A percentile compares a stretch with the other conserved stretches of the same genome.
These are phyloP conservation scores for Colletotrichum eremochloae DNA, from an alignment of 2,329 filamentous ascomycete genomes.

Conservation along the genomic window DNA sequence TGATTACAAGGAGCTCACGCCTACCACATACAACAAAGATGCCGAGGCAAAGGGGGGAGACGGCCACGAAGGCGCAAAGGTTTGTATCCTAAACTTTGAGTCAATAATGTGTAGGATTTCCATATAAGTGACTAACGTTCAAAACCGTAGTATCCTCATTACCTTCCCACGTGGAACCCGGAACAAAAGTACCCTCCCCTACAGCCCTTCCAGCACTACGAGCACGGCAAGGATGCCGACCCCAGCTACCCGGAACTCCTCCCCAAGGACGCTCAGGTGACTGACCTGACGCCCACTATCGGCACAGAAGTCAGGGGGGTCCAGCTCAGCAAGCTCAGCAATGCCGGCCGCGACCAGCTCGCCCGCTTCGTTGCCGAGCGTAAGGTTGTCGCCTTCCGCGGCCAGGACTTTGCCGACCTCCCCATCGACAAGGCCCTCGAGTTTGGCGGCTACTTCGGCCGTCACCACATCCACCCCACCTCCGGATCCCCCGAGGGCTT, in stretches of 20 bases:
- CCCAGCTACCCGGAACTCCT: slow-evolving; percentile 72
- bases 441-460: slow-evolving; percentile 77
- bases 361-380: slow-evolving; percentile 75
- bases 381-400: slow-evolving; percentile 77
- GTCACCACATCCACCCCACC: slow-evolving; percentile 80
- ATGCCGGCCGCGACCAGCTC: slow-evolving; percentile 75
- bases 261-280: slow-evolving; percentile 58
- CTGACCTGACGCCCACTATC: slow-evolving; percentile 73
- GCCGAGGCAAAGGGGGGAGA: slow-evolving; percentile 46
- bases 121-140: neutral
- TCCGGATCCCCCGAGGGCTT: slow-evolving; percentile 75
- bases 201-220: slow-evolving; percentile 72
- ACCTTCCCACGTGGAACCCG: slow-evolving; percentile 72
- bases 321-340: slow-evolving; percentile 72
- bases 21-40: slow-evolving; percentile 47
- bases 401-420: slow-evolving; percentile 73
- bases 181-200: slow-evolving; percentile 70
- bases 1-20: slow-evolving; percentile 50
- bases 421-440: slow-evolving; percentile 73
- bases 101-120: neutral
- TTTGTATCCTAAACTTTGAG: neutral
- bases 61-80: slow-evolving; percentile 43
- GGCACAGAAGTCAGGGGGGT: slow-evolving; percentile 74
- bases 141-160: slow-evolving; percentile 51
- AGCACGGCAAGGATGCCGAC: slow-evolving; percentile 77